Evolutionary conservation across 345 rosid species (phyloP).

Genomic region (Firmiana major): DNA sequence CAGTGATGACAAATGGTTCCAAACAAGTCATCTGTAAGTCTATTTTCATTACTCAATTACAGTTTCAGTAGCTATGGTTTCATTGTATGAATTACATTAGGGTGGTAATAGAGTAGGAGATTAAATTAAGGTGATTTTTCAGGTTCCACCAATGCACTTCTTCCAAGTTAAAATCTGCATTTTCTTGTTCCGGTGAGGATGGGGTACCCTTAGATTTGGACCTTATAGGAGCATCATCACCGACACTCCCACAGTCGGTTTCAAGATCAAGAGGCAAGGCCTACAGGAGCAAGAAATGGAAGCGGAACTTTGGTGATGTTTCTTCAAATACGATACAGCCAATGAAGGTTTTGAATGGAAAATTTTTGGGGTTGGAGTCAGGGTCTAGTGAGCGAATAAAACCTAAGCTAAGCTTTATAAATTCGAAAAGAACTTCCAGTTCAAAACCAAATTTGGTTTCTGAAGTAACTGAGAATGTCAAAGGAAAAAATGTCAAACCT

Average conservation of each 20-base stretch:
- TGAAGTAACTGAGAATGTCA: slow-evolving; percentile 23
- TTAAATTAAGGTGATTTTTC: slow-evolving; percentile 18
- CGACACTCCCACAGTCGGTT: slow-evolving; percentile 45
- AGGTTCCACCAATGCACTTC: slow-evolving; percentile 60
- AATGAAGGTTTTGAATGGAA: slow-evolving; percentile 29
- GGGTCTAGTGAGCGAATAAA: slow-evolving; percentile 26
- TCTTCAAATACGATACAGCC: slow-evolving; percentile 22
- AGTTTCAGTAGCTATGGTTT: background rate
- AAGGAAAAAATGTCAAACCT: slow-evolving; percentile 16
- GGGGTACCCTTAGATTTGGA: slow-evolving; percentile 21
- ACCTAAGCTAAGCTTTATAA: slow-evolving; percentile 27
- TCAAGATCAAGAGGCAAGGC: slow-evolving; percentile 64
- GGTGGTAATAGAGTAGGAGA: background rate
- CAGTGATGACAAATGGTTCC: slow-evolving; percentile 60
- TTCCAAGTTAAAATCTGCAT: slow-evolving; percentile 40
- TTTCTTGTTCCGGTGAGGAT: slow-evolving; percentile 31
- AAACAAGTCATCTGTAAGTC: slow-evolving; percentile 46
- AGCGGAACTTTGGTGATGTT: slow-evolving; percentile 18
- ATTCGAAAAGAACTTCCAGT: slow-evolving; percentile 29
- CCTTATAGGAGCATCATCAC: slow-evolving; percentile 28
- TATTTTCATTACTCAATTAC: slow-evolving; percentile 2
- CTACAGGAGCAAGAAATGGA: slow-evolving; percentile 31
- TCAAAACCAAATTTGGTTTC: slow-evolving; percentile 24
- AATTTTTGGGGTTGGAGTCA: slow-evolving; percentile 12
- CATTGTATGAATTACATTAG: background rate